Evolutionary conservation across 257 asterid species (phyloP).

Genomic region (Solanum verrucosum): DNA sequence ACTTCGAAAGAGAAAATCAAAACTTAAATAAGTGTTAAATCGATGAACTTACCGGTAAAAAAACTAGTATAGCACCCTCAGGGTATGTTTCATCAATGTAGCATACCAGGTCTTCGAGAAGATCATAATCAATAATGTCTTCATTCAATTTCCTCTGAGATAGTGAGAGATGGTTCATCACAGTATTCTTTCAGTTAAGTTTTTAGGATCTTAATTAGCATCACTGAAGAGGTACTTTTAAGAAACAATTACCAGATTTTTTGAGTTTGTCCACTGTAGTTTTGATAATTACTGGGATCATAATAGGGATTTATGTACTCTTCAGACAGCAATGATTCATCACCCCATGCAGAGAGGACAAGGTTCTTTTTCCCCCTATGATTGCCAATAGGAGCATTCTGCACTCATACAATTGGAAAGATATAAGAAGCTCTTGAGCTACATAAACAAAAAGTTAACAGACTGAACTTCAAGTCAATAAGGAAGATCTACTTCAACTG

Average conservation of each 20-base stretch:
- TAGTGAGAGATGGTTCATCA: conserved; percentile 7
- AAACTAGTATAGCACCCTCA: conserved; percentile 82
- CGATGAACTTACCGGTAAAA: conserved; percentile 62
- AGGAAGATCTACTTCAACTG: not conserved
- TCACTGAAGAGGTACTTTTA: not conserved
- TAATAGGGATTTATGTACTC: conserved; percentile 65
- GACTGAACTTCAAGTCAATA: not conserved
- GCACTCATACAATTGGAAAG: conserved; percentile 16
- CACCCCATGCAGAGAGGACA: conserved; percentile 92
- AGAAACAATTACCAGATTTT: conserved; percentile 57
- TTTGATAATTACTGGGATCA: conserved; percentile 40
- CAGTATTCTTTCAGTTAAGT: not conserved
- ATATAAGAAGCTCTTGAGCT: conserved; percentile 1
- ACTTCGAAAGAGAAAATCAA: not conserved
- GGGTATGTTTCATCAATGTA: conserved; percentile 68
- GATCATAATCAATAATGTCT: conserved; percentile 84
- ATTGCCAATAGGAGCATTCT: conserved; percentile 77
- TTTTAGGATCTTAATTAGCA: not conserved
- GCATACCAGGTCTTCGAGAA: conserved; percentile 93
- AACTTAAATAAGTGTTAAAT: not conserved
- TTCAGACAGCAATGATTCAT: conserved; percentile 77
- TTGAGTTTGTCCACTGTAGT: conserved; percentile 66
- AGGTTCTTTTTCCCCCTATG: conserved; percentile 89
- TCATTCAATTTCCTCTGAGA: conserved; percentile 80
- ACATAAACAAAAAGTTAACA: not conserved